phyloP scores from a whole-genome alignment of 371 early-diverging fungal genomes.

The Actinomortierella ambigua region DNA sequence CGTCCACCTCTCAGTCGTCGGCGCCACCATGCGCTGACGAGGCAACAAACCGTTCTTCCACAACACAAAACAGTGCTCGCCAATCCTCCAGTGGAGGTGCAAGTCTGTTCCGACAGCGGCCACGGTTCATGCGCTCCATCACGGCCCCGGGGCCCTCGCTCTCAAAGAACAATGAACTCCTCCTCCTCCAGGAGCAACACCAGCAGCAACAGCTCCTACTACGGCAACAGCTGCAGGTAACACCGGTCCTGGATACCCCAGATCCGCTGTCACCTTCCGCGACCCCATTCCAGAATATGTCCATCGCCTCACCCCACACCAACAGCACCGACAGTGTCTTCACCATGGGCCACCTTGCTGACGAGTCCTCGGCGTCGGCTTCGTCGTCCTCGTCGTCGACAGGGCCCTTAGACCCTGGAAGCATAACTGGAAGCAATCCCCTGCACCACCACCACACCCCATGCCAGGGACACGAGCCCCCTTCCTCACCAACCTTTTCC shows the following conservation, averaged over 20 bases:
- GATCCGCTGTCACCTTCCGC: too few relatives aligned
- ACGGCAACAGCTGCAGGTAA: background rate
- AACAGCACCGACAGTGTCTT: too few relatives aligned
- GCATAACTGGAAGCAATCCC: too few relatives aligned
- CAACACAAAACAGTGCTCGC: slow-evolving; percentile 10
- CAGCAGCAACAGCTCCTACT: slow-evolving; percentile 5
- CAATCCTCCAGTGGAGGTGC: too few relatives aligned
- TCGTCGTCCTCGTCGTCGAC: slow-evolving; percentile 4
- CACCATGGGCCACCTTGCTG: too few relatives aligned
- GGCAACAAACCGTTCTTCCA: background rate
- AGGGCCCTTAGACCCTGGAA: background rate
- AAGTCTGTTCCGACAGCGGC: background rate
- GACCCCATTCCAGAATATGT: too few relatives aligned
- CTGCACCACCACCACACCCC: too few relatives aligned
- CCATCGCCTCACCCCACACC: too few relatives aligned
- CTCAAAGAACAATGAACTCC: background rate
- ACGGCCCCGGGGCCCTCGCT: slow-evolving; percentile 25
- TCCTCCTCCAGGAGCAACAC: slow-evolving; percentile 2
- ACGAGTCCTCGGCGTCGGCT: background rate
- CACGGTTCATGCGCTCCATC: slow-evolving; percentile 18
- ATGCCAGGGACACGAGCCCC: too few relatives aligned
- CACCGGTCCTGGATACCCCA: background rate
- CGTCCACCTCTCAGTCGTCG: too few relatives aligned
- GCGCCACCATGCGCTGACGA: background rate
- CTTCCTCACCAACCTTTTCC: background rate